A percentile compares a stretch with the other conserved stretches of the same genome.
These are phyloP conservation scores for Talaromyces nanjingensis DNA, from an alignment of 495 filamentous ascomycete genomes.

Conservation along the genomic window DNA sequence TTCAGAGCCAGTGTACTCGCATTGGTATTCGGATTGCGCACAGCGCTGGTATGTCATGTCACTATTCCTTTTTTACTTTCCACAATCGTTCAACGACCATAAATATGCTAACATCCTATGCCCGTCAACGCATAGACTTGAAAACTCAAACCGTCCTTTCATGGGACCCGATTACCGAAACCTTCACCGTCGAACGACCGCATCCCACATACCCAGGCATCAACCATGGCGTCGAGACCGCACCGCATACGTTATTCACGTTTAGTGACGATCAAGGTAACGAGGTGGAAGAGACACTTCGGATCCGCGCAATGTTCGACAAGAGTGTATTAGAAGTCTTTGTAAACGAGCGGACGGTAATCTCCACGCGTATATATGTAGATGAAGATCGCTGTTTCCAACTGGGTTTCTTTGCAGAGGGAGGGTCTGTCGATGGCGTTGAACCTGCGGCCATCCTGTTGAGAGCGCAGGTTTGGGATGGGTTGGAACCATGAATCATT, in stretches of 20 bases:
- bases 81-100: too few relatives aligned
- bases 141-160: conserved; percentile 18
- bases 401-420: neutral
- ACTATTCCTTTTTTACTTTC: too few relatives aligned
- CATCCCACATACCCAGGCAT: conserved; percentile 15
- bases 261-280: conserved; percentile 8
- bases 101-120: neutral
- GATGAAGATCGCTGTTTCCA: neutral
- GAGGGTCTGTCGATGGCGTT: neutral
- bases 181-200: conserved; percentile 28
- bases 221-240: conserved; percentile 24
- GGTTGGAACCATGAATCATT: neutral
- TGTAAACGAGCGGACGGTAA: conserved; percentile 30
- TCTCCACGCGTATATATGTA: conserved; percentile 29
- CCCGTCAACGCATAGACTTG: conserved; percentile 10
- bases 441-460: neutral
- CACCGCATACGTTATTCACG: conserved; percentile 33
- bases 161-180: conserved; percentile 25
- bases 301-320: conserved; percentile 30
- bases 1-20: conserved; percentile 18
- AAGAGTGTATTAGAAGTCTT: conserved; percentile 34
- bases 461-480: neutral
- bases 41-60: conserved; percentile 13
- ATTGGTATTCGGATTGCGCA: conserved; percentile 23
- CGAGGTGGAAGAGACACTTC: conserved; percentile 25